Evolutionary conservation across 2,329 filamentous ascomycete species (phyloP).

Genomic region (Cytospora piceae): DNA sequence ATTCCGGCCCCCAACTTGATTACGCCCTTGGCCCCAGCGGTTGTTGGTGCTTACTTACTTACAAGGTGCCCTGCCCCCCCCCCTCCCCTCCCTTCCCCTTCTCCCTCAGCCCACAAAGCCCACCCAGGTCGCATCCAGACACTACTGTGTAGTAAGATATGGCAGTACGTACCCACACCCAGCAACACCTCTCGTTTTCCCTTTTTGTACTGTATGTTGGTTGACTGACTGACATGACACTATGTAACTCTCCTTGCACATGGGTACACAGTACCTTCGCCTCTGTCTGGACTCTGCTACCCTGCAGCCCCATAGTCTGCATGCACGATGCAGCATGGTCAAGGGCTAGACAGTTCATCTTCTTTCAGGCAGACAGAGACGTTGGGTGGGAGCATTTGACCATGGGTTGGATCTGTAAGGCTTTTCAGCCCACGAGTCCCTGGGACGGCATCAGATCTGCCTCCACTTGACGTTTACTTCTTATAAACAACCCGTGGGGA

Average conservation of each 20-base stretch:
- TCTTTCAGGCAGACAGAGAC: conserved; percentile 7
- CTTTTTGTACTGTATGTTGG: not conserved
- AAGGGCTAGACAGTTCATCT: conserved; percentile 15
- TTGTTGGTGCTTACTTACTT: not conserved
- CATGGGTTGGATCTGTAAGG: not conserved
- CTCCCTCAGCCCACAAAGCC: not conserved
- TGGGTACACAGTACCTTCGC: not conserved
- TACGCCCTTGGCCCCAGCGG: conserved; percentile 1
- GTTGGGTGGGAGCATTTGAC: not conserved
- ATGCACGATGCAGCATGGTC: conserved; percentile 20
- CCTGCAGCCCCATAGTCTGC: conserved; percentile 12
- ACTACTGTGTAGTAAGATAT: not conserved
- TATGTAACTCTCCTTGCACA: not conserved
- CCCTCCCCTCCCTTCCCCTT: not conserved
- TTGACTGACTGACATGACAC: not conserved
- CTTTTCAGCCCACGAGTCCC: not conserved
- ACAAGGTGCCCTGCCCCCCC: not conserved
- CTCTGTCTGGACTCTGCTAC: conserved; percentile 3
- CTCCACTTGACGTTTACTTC: conserved; percentile 11
- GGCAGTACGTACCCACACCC: not conserved
- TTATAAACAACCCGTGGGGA: conserved; percentile 8
- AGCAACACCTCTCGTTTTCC: not conserved
- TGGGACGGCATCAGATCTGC: not conserved
- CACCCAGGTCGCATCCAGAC: not conserved
- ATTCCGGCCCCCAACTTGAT: not conserved